Percentiles rank a stretch among this genome's conserved stretches.
Conservation (phyloP, 2,329 filamentous ascomycete species). For the Ophiostoma piceae region DNA sequence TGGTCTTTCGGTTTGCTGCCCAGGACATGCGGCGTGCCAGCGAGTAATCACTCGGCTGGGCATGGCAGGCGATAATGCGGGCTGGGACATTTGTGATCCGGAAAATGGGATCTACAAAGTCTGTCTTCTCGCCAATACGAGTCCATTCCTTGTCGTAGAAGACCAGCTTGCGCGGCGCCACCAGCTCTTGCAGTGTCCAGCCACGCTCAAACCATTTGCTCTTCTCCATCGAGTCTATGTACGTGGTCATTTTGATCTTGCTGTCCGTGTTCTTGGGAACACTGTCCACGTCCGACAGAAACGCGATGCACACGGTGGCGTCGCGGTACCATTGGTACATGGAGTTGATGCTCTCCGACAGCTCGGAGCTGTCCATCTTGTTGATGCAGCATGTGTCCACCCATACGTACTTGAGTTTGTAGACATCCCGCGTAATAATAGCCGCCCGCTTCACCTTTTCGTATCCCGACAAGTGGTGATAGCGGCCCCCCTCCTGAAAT, state of each 20-base stretch:
- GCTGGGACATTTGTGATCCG: not conserved
- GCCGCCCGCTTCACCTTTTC: not conserved
- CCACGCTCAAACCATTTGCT: constrained; percentile 38
- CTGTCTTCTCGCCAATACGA: constrained; percentile 26
- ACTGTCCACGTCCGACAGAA: constrained; percentile 18
- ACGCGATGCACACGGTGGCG: constrained; percentile 24
- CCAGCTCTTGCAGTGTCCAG: constrained; percentile 63
- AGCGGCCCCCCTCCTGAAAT: not conserved
- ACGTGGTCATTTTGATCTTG: not conserved
- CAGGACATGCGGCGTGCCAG: constrained; percentile 19
- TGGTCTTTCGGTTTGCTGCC: constrained; percentile 24
- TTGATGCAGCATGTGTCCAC: constrained; percentile 30
- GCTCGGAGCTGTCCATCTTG: constrained; percentile 26
- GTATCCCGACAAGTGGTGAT: not conserved
- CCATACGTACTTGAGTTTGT: constrained; percentile 22
- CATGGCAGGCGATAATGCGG: not conserved
- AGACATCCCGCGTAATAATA: not conserved
- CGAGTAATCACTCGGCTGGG: constrained; percentile 23
- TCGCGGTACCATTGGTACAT: constrained; percentile 28
- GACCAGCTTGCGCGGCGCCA: constrained; percentile 39
- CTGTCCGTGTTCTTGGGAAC: not conserved
- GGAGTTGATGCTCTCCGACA: constrained; percentile 28
- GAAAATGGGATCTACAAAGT: not conserved
- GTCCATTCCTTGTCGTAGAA: constrained; percentile 35
- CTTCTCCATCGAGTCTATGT: not conserved